A percentile compares a stretch with the other conserved stretches of the same genome.
Conservation (phyloP, 257 asterid species). For the Solanum tacnaense region DNA sequence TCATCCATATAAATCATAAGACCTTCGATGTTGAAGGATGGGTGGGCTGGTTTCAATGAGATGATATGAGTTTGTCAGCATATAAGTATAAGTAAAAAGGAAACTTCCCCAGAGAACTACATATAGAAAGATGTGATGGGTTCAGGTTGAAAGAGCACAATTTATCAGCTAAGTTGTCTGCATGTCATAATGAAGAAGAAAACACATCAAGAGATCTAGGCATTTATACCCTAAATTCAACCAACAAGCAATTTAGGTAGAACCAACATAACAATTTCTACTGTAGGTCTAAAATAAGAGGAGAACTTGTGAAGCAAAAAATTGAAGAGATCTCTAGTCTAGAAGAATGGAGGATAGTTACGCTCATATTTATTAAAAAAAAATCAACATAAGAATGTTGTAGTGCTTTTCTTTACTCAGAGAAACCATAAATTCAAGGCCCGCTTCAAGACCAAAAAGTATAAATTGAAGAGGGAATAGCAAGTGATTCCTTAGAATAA, state of each 20-base stretch:
- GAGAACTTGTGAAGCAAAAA: neutral
- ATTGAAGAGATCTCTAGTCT: neutral
- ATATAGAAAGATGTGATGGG: neutral
- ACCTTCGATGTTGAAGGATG: neutral
- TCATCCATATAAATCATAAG: neutral
- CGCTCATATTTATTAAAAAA: neutral
- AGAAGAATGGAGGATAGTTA: neutral
- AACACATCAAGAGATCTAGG: neutral
- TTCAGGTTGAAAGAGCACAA: neutral
- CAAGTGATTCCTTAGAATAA: neutral
- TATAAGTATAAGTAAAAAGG: neutral
- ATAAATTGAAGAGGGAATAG: neutral
- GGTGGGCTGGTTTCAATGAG: neutral
- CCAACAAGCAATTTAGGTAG: neutral
- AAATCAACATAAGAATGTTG: neutral
- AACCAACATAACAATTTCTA: neutral
- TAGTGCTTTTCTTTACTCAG: neutral
- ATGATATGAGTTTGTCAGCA: neutral
- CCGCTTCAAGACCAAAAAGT: neutral
- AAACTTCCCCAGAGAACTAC: neutral
- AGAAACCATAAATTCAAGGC: neutral
- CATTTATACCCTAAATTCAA: neutral
- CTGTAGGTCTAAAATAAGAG: neutral
- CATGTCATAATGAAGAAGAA: neutral
- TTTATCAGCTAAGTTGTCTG: neutral